phyloP scores from a whole-genome alignment of 257 asterid genomes.

The Salvia hispanica region DNA sequence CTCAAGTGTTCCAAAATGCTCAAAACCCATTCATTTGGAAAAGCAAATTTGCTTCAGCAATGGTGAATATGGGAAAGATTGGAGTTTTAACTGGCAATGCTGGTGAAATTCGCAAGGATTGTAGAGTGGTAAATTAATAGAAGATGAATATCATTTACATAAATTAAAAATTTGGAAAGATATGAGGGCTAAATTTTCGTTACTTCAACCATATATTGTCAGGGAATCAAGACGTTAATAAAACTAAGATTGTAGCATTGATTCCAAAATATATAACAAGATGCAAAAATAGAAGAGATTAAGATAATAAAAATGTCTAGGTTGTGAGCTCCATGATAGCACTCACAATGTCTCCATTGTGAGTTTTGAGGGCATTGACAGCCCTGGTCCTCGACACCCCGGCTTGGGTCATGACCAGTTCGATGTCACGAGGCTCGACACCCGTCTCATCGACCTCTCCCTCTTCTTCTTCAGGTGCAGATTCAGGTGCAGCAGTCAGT shows the following conservation, averaged over 20 bases:
- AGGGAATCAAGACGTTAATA: not conserved
- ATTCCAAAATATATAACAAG: constrained; percentile 33
- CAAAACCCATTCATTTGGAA: constrained; percentile 40
- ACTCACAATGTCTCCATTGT: constrained; percentile 81
- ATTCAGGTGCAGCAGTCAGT: constrained; percentile 39
- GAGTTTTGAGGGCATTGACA: constrained; percentile 78
- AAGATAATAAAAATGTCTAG: constrained; percentile 27
- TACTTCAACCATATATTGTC: constrained; percentile 21
- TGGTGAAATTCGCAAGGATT: constrained; percentile 66
- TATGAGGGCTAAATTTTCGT: constrained; percentile 22
- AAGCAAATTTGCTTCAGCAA: constrained; percentile 48
- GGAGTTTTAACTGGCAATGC: constrained; percentile 48
- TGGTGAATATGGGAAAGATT: constrained; percentile 58
- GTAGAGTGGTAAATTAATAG: constrained; percentile 48
- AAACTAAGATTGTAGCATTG: constrained; percentile 28
- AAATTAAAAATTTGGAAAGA: not conserved
- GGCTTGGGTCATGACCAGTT: constrained; percentile 91
- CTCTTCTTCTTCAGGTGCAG: constrained; percentile 70
- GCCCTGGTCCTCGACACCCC: constrained; percentile 78
- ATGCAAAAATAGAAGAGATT: constrained; percentile 11
- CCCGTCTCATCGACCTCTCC: constrained; percentile 75
- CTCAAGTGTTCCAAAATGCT: constrained; percentile 43
- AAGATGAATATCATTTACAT: not conserved
- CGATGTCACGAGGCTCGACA: constrained; percentile 75
- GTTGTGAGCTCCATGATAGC: constrained; percentile 93